These are phyloP conservation scores for Calendula officinalis DNA, from an alignment of 129 eudicot species.

Conservation along the genomic window DNA sequence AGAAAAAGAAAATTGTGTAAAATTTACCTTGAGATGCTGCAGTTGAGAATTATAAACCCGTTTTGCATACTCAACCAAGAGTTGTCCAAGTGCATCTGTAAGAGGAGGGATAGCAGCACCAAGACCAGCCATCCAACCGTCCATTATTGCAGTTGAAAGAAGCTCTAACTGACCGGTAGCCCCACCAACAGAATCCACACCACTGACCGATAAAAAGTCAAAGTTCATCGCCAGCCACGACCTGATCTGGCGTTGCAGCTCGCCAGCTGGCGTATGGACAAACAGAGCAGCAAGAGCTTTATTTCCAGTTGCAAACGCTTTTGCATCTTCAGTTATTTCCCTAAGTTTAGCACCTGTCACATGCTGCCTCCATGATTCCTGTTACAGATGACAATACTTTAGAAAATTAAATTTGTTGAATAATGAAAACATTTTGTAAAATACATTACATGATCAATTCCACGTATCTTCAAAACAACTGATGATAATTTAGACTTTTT, in stretches of 20 bases:
- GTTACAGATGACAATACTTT: constrained; percentile 13
- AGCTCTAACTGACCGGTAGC: constrained; percentile 92
- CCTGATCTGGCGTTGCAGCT: constrained; percentile 94
- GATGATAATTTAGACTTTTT: constrained; percentile 94
- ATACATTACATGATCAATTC: constrained; percentile 76
- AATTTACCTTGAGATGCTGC: constrained; percentile 81
- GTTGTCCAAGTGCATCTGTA: constrained; percentile 98
- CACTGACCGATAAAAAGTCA: constrained; percentile 88
- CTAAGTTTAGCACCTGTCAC: constrained; percentile 95
- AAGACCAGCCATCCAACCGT: constrained; percentile 99
- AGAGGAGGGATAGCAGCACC: constrained; percentile 89
- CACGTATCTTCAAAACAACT: constrained; percentile 93
- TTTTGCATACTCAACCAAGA: constrained; percentile 84
- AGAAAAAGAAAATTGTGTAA: neutral
- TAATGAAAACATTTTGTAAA: neutral
- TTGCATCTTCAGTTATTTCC: constrained; percentile 96
- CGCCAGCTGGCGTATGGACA: constrained; percentile 99
- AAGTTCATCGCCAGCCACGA: constrained; percentile 97
- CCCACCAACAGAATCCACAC: constrained; percentile 74
- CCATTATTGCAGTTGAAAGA: constrained; percentile 99
- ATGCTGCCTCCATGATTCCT: constrained; percentile 97
- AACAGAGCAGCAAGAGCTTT: constrained; percentile 94
- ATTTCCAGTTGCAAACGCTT: constrained; percentile 79
- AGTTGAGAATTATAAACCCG: constrained; percentile 87
- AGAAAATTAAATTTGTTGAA: too few relatives aligned